phyloP scores from a whole-genome alignment of 2,329 filamentous ascomycete genomes.

The Lanzia echinophila region DNA sequence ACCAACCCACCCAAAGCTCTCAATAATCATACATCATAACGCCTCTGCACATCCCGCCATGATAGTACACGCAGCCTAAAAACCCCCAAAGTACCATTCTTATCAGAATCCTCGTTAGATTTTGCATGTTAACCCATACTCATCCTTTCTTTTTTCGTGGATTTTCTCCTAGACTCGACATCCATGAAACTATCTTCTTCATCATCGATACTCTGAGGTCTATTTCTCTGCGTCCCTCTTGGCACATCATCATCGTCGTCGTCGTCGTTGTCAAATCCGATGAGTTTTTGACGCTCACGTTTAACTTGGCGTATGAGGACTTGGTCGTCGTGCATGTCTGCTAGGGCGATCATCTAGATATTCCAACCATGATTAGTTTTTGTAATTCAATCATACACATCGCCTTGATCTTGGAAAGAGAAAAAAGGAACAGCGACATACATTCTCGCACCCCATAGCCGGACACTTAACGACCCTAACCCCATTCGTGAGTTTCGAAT shows the following conservation, averaged over 20 bases:
- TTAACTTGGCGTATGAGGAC: constrained; percentile 52
- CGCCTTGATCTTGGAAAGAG: neutral
- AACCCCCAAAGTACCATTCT: too few relatives aligned
- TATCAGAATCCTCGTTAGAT: too few relatives aligned
- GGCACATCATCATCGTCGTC: constrained; percentile 26
- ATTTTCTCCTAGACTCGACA: too few relatives aligned
- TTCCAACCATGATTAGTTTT: neutral
- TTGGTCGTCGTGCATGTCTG: constrained; percentile 51
- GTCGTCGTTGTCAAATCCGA: constrained; percentile 39
- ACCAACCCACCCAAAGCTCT: too few relatives aligned
- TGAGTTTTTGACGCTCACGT: constrained; percentile 41
- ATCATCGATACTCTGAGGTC: neutral
- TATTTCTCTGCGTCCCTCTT: neutral
- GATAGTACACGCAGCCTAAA: too few relatives aligned
- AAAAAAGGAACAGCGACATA: constrained; percentile 24
- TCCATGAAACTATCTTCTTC: neutral
- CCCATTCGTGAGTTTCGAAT: constrained; percentile 5
- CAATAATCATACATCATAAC: too few relatives aligned
- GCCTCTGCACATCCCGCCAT: too few relatives aligned
- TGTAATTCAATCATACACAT: too few relatives aligned
- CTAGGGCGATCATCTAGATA: constrained; percentile 40
- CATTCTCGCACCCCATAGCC: constrained; percentile 55
- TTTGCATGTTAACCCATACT: too few relatives aligned
- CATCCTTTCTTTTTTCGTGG: too few relatives aligned
- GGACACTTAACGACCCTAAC: constrained; percentile 48